These are phyloP conservation scores for Yamadazyma trypodendri DNA, from an alignment of 1,139 yeast genomes.

Conservation along the genomic window DNA sequence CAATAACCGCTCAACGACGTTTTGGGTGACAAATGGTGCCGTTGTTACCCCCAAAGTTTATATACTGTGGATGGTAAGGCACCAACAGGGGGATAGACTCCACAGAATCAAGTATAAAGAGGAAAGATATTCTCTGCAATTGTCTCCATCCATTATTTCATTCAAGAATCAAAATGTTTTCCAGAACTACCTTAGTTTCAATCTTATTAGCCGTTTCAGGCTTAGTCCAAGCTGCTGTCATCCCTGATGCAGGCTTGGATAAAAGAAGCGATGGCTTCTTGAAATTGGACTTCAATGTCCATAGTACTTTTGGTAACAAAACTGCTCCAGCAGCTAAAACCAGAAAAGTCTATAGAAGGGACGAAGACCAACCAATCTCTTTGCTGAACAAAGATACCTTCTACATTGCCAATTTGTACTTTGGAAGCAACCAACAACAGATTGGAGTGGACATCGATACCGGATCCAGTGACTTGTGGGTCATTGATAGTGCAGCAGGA, in stretches of 20 bases:
- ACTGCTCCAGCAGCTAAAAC: background rate
- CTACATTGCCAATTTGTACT: constrained; percentile 43
- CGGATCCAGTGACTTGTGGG: constrained; percentile 33
- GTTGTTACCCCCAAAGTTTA: too few species aligned
- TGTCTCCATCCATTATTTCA: too few species aligned
- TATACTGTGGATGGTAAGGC: too few species aligned
- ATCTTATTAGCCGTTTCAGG: background rate
- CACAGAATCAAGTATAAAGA: too few species aligned
- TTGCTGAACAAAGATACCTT: constrained; percentile 22
- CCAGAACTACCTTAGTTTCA: background rate
- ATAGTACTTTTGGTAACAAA: background rate
- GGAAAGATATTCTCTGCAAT: too few species aligned
- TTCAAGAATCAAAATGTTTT: too few species aligned
- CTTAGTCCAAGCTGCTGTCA: too few species aligned
- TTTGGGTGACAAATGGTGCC: too few species aligned
- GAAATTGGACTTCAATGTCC: constrained; percentile 12
- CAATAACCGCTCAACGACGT: too few species aligned
- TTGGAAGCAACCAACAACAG: constrained; percentile 30
- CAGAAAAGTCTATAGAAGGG: constrained; percentile 3
- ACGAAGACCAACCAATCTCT: constrained; percentile 1
- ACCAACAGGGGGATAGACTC: too few species aligned
- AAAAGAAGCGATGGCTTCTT: constrained; percentile 14
- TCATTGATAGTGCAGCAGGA: constrained; percentile 6
- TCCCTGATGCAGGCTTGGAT: too few species aligned
- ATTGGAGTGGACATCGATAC: constrained; percentile 25